Base-by-base conservation (phyloP, 2,329 filamentous ascomycete species). In the Colletotrichum horii region DNA sequence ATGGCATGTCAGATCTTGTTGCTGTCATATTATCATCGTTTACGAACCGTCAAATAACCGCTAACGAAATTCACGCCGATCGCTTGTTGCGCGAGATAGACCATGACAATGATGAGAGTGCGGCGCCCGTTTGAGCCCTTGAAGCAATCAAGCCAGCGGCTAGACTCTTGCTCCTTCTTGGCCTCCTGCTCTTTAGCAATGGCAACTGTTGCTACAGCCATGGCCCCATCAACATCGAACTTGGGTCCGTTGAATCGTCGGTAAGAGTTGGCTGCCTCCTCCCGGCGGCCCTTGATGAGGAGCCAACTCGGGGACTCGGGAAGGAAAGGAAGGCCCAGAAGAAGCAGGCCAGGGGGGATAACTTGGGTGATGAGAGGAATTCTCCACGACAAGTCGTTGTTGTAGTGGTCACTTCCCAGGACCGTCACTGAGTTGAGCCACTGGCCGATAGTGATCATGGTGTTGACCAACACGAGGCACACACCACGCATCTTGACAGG, bases 401-500 rank as follows among this genome's bases (percentile, higher is more conserved):
- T 22, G 64, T 79, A 73, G 15, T 65, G 65, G 22, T 66, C 64
- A 14, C 75, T 70, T 6, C 60, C 32, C 66, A 70, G 32, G 6
- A 76, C 76, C 8, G 78, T 76, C 2, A 74, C 69, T 30, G 70
- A 75, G 68, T 60, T 78, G 36, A 30, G 64, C 76, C 75, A 76
- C 43, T 82, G 80, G 4, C 82, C 82, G 19, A 82, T 71, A 3
- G 82, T 81, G 22, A 83, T 83, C 79, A 83, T 83, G 12, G 81
- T 83, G 65, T 83, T 83, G 30, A 83, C 74, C 4, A 83, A 70
- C 14, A 79, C 77, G 12, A 83, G 70, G 38, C 80, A 82, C 14
- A 82, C 66, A 15, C 82, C 82, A 6, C 82, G 79, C 58, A 83
- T 77, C 75, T 81, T 80, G 26, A 79, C 78, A 1, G 82, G 82